Evolutionary conservation across 805 yeast genomes (phyloP).

Genomic region (Kockiozyma suomiensis): DNA sequence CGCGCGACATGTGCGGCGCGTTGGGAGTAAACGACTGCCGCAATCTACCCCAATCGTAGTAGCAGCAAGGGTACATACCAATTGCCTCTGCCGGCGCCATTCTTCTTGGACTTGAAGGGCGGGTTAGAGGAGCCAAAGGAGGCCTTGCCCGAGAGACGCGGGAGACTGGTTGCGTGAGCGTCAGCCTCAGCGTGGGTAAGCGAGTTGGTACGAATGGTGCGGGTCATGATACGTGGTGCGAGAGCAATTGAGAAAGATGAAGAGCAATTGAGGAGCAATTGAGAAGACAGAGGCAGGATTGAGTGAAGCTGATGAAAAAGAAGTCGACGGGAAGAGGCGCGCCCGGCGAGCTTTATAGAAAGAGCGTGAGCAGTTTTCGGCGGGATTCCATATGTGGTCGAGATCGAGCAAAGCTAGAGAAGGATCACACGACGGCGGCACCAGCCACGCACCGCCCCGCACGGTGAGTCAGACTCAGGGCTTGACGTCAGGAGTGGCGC

Average conservation of each 20-base stretch:
- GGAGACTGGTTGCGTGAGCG: constrained; percentile 17
- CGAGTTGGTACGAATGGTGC: constrained; percentile 30
- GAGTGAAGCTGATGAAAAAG: background rate
- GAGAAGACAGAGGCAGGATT: background rate
- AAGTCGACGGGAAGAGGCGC: background rate
- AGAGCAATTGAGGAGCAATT: background rate
- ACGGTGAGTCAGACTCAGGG: background rate
- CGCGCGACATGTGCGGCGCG: constrained; percentile 3
- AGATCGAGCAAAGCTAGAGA: background rate
- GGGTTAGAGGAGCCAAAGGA: constrained; percentile 15
- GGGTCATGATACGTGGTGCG: constrained; percentile 16
- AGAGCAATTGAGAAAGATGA: background rate
- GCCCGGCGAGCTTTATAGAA: constrained; percentile 5
- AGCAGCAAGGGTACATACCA: constrained; percentile 28
- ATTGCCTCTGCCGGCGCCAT: constrained; percentile 38
- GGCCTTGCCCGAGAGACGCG: constrained; percentile 36
- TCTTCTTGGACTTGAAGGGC: constrained; percentile 34
- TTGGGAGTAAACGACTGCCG: constrained; percentile 4
- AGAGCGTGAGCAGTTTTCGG: constrained; percentile 9
- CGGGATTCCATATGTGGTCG: background rate
- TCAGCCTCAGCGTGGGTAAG: constrained; percentile 10
- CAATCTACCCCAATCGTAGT: background rate
- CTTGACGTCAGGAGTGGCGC: constrained; percentile 7
- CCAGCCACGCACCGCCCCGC: constrained; percentile 12
- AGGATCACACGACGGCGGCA: constrained; percentile 16